Conservation (phyloP, 768 basidiomycete genomes). For the Amanita molliuscula region DNA sequence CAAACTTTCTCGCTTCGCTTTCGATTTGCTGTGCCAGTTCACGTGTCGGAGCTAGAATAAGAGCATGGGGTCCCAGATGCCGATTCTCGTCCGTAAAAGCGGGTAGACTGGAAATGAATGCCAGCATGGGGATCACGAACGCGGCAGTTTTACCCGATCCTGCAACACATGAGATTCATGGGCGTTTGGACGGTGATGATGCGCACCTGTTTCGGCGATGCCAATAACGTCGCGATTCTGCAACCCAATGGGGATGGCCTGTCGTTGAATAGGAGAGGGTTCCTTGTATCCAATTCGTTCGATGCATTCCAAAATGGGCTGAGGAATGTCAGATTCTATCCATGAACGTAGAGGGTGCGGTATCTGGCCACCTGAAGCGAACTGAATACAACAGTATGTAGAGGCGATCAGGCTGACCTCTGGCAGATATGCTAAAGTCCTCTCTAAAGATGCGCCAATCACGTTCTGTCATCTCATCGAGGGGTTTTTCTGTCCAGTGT, state of each 20-base stretch:
- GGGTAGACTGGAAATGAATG: conserved; percentile 84
- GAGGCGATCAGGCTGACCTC: conserved; percentile 43
- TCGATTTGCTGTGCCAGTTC: conserved; percentile 98
- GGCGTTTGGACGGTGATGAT: background rate
- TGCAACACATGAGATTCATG: conserved; percentile 17
- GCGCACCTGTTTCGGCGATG: conserved; percentile 91
- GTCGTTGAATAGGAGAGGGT: conserved; percentile 93
- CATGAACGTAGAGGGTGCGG: conserved; percentile 91
- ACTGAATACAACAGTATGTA: conserved; percentile 2
- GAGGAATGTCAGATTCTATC: conserved; percentile 80
- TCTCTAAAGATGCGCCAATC: conserved; percentile 99
- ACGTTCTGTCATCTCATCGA: conserved; percentile 90
- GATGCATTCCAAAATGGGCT: conserved; percentile 70
- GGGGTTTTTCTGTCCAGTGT: conserved; percentile 94
- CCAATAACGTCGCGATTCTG: conserved; percentile 97
- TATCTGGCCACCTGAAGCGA: conserved; percentile 68
- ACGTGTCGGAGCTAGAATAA: conserved; percentile 95
- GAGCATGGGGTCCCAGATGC: conserved; percentile 86
- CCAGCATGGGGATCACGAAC: conserved; percentile 96
- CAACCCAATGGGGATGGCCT: conserved; percentile 97
- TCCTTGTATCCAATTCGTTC: conserved; percentile 94
- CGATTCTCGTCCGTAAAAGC: conserved; percentile 87
- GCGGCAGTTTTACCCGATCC: conserved; percentile 99
- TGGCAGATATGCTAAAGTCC: conserved; percentile 91
- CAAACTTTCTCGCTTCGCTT: conserved; percentile 85